Evolutionary conservation across 2,329 filamentous ascomycete species (phyloP).

Genomic region (Trichoderma sp.): DNA sequence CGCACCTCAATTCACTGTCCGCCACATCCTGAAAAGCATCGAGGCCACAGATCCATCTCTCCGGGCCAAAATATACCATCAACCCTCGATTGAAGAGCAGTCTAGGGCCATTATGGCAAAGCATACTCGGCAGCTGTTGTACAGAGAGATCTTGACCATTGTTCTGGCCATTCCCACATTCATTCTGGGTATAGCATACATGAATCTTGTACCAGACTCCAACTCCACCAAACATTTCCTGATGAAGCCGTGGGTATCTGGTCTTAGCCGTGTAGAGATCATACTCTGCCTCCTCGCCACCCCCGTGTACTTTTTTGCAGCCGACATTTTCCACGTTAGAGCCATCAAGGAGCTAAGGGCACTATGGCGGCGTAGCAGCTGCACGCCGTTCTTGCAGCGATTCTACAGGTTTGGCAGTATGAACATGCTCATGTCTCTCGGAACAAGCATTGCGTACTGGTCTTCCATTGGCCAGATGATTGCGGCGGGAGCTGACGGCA

Average conservation of each 20-base stretch:
- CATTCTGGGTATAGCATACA: conserved; percentile 83
- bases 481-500: conserved; percentile 50
- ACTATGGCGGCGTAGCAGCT: conserved; percentile 74
- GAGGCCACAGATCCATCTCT: conserved; percentile 64
- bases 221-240: conserved; percentile 61
- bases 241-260: conserved; percentile 67
- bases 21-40: conserved; percentile 68
- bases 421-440: conserved; percentile 89
- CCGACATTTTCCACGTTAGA: conserved; percentile 78
- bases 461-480: conserved; percentile 78
- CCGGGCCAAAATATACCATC: conserved; percentile 68
- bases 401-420: conserved; percentile 96
- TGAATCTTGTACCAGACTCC: conserved; percentile 67
- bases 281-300: conserved; percentile 78
- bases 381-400: conserved; percentile 66
- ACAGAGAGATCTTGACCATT: conserved; percentile 67
- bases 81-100: conserved; percentile 78
- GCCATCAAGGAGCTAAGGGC: conserved; percentile 74
- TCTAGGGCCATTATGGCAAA: conserved; percentile 67
- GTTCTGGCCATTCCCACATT: conserved; percentile 77
- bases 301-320: conserved; percentile 81
- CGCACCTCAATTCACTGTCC: conserved; percentile 68
- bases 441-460: conserved; percentile 83
- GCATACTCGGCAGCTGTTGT: conserved; percentile 65
- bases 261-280: conserved; percentile 74